Percentiles rank a stretch among this genome's conserved stretches.
Evolutionary conservation across 2,329 filamentous ascomycete species (phyloP).

Genomic region (Aspergillus awamori): DNA sequence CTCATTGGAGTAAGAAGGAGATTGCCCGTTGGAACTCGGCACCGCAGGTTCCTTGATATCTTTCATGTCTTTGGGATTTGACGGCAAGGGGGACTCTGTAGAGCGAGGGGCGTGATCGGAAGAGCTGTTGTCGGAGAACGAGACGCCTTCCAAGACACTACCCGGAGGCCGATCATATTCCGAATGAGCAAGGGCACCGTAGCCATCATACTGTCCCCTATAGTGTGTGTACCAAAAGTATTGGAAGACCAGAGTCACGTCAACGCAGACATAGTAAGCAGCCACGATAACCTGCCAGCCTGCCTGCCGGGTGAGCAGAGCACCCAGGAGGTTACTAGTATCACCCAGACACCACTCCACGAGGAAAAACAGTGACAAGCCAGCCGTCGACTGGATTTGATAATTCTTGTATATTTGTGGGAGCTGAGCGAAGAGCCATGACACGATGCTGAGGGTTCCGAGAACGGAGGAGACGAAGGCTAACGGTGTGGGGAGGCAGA

Average conservation of each 20-base stretch:
- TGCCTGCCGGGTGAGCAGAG: conserved; percentile 65
- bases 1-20: conserved; percentile 39
- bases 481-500: conserved; percentile 65
- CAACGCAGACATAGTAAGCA: conserved; percentile 67
- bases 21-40: conserved; percentile 25
- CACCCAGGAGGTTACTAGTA: conserved; percentile 64
- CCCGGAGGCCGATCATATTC: conserved; percentile 32
- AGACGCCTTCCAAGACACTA: conserved; percentile 41
- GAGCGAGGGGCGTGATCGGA: conserved; percentile 17
- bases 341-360: conserved; percentile 69
- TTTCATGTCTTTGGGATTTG: conserved; percentile 34
- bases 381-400: conserved; percentile 64
- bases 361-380: conserved; percentile 67
- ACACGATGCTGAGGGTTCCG: conserved; percentile 64
- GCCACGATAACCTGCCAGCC: conserved; percentile 68
- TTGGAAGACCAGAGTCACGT: conserved; percentile 63
- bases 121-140: conserved; percentile 38
- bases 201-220: conserved; percentile 51
- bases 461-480: conserved; percentile 64
- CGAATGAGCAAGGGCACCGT: conserved; percentile 31
- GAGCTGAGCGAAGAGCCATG: conserved; percentile 70
- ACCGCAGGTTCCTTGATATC: conserved; percentile 28
- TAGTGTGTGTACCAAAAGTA: conserved; percentile 68
- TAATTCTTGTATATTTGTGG: conserved; percentile 73
- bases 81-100: conserved; percentile 23